These are phyloP conservation scores for Ceratocystis alfenasii DNA, from an alignment of 2,329 filamentous ascomycete genomes.

Conservation along the genomic window DNA sequence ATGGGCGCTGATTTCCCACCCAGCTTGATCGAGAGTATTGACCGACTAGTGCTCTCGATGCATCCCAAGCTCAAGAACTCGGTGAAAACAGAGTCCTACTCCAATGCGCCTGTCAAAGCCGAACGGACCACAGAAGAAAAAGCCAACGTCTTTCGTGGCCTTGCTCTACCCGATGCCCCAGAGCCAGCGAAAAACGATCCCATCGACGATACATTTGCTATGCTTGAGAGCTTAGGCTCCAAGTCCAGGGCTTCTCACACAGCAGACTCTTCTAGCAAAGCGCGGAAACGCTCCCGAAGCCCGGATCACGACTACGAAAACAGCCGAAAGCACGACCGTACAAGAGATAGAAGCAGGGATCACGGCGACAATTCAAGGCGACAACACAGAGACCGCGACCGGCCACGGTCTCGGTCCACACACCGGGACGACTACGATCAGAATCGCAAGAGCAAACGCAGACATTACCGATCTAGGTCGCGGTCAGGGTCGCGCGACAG, in stretches of 20 bases:
- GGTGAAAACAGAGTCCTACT: not conserved
- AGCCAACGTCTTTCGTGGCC: conserved; percentile 76
- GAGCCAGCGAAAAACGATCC: conserved; percentile 39
- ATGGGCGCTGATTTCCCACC: conserved; percentile 74
- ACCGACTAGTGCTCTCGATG: conserved; percentile 76
- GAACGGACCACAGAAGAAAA: conserved; percentile 47
- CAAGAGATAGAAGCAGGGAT: conserved; percentile 29
- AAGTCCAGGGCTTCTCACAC: conserved; percentile 40
- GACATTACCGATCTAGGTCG: conserved; percentile 30
- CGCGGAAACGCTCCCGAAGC: conserved; percentile 43
- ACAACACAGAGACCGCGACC: conserved; percentile 32
- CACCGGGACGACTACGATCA: conserved; percentile 6
- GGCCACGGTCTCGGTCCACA: conserved; percentile 30
- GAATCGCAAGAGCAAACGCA: conserved; percentile 26
- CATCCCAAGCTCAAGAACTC: conserved; percentile 73
- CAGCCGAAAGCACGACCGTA: conserved; percentile 12
- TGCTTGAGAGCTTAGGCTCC: conserved; percentile 60
- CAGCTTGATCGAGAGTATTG: conserved; percentile 81
- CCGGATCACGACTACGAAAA: conserved; percentile 29
- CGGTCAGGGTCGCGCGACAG: conserved; percentile 29
- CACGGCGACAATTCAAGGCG: conserved; percentile 44
- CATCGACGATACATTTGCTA: conserved; percentile 84
- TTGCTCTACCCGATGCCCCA: conserved; percentile 67
- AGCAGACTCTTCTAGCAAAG: conserved; percentile 4
- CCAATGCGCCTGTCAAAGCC: conserved; percentile 13